Percentiles rank a stretch among this genome's conserved stretches.
These are phyloP conservation scores for Penicillium sp. DNA, from an alignment of 2,329 filamentous ascomycete species.

Conservation along the genomic window DNA sequence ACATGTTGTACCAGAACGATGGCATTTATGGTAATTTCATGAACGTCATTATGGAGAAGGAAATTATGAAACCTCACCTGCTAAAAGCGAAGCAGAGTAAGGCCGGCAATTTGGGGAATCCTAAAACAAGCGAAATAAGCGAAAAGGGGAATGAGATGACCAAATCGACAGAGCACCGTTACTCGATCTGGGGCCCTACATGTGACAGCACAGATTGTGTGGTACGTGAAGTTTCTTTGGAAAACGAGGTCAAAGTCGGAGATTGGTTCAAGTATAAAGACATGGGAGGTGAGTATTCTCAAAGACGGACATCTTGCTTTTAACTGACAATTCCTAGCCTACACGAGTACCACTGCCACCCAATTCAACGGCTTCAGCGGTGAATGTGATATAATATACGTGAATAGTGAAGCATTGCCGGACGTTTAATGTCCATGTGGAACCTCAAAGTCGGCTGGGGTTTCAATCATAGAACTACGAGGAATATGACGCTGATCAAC, in stretches of 20 bases:
- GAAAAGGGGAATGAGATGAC: constrained; percentile 13
- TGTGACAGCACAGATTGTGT: constrained; percentile 31
- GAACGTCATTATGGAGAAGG: constrained; percentile 17
- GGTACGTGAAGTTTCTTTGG: constrained; percentile 11
- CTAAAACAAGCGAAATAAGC: constrained; percentile 7
- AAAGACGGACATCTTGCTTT: background rate
- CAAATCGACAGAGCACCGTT: constrained; percentile 10
- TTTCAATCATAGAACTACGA: too few species aligned
- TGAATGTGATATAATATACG: constrained; percentile 16
- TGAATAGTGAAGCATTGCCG: constrained; percentile 27
- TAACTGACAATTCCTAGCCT: background rate
- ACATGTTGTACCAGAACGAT: constrained; percentile 34
- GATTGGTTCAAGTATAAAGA: constrained; percentile 31
- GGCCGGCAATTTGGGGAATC: background rate
- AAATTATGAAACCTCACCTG: constrained; percentile 9
- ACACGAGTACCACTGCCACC: constrained; percentile 17
- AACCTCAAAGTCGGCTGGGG: background rate
- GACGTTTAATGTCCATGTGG: background rate
- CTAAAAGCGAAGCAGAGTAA: constrained; percentile 4
- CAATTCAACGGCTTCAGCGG: constrained; percentile 28
- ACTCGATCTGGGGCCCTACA: constrained; percentile 32
- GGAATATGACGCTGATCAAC: background rate
- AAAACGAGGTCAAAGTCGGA: constrained; percentile 20
- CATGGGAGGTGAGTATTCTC: constrained; percentile 29
- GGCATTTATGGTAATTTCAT: constrained; percentile 31